Evolutionary conservation across 2,329 filamentous ascomycete genomes (phyloP).

Genomic region (Drechslerella stenobrocha): DNA sequence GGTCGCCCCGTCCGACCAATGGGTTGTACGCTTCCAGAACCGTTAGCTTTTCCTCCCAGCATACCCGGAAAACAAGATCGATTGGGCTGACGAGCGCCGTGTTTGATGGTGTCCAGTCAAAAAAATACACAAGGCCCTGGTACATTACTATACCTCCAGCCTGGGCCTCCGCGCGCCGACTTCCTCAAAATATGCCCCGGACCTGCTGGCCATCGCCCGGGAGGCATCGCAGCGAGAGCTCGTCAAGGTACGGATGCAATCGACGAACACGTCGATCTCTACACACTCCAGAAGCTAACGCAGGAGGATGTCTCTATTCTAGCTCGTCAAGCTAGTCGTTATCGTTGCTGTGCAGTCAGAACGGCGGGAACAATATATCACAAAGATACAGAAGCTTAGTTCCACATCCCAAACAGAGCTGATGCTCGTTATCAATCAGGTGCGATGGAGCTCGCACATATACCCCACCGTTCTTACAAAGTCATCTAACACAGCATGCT

Average conservation of each 20-base stretch:
- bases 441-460: constrained; percentile 11
- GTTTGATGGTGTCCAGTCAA: constrained; percentile 46
- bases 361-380: constrained; percentile 52
- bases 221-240: constrained; percentile 52
- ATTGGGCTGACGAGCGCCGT: neutral
- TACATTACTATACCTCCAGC: constrained; percentile 52
- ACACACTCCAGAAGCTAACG: neutral
- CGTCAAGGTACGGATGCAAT: constrained; percentile 49
- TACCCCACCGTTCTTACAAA: neutral
- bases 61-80: neutral
- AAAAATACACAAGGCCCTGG: constrained; percentile 52
- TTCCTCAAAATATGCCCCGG: constrained; percentile 49
- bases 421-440: constrained; percentile 53
- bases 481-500: neutral
- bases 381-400: constrained; percentile 51
- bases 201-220: constrained; percentile 52
- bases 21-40: constrained; percentile 52
- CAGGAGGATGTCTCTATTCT: neutral
- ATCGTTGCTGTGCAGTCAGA: constrained; percentile 53
- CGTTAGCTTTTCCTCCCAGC: constrained; percentile 30
- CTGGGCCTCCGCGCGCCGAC: constrained; percentile 51
- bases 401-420: constrained; percentile 52
- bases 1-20: constrained; percentile 50
- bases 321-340: constrained; percentile 53
- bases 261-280: neutral